Percentiles rank a stretch among this genome's conserved stretches.
These are phyloP conservation scores for Starmerella apis DNA, from an alignment of 805 yeast genomes.

Conservation along the genomic window DNA sequence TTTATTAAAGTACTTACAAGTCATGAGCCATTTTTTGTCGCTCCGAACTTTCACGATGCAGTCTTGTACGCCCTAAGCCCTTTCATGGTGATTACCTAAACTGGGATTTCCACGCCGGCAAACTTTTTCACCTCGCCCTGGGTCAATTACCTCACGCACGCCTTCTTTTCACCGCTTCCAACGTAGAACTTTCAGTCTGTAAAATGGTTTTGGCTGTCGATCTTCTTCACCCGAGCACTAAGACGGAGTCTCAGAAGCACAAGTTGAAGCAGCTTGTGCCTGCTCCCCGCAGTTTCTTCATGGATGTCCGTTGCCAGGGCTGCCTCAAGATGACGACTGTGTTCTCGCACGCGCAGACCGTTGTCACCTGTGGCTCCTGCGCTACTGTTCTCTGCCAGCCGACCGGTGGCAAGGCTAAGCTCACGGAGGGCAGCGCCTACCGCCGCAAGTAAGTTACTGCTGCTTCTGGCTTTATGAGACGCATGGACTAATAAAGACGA, in stretches of 20 bases:
- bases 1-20: too few relatives aligned
- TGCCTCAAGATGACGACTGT: conserved; percentile 98
- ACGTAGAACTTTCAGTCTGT: conserved; percentile 9
- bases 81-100: neutral
- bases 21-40: too few relatives aligned
- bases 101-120: conserved; percentile 10
- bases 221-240: conserved; percentile 95
- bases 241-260: conserved; percentile 93
- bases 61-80: conserved; percentile 12
- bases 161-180: conserved; percentile 16
- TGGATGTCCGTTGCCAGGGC: conserved; percentile 99
- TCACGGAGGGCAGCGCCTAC: conserved; percentile 99
- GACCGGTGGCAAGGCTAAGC: conserved; percentile 99
- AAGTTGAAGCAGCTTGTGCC: conserved; percentile 96
- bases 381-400: conserved; percentile 97
- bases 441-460: conserved; percentile 72
- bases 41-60: too few relatives aligned
- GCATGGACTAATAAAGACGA: conserved; percentile 10
- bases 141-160: conserved; percentile 11
- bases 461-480: conserved; percentile 1
- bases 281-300: conserved; percentile 96
- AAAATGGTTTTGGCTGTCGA: conserved; percentile 92
- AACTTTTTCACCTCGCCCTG: conserved; percentile 13
- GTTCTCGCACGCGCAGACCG: conserved; percentile 99
- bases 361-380: conserved; percentile 98